Evolutionary conservation across 169 alveolate genomes (phyloP), one percentile per base, ranked within the genome.

Genomic region (Plasmodium coatneyi): DNA sequence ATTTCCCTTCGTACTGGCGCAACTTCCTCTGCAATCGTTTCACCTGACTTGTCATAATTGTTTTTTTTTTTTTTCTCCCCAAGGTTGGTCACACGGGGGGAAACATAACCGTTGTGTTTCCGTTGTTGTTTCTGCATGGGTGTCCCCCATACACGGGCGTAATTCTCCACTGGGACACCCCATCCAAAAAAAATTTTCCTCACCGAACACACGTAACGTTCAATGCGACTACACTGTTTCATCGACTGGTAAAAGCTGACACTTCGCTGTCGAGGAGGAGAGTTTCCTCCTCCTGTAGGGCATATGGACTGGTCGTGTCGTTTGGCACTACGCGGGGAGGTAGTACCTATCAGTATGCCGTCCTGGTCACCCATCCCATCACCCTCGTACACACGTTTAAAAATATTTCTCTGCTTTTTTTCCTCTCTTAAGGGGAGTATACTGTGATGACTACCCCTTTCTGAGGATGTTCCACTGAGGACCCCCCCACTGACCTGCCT

Each of bases 201-300:
- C 4, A 82, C 36, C 36, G 90, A 82, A 56, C 34, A 28, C 14
- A 82, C 71, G 71, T 52, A 82, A 82, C 71, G 32, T 7, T 9
- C 56, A 0, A 82, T 30, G 2, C 34, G 90, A 32, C 41, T 82
- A 56, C 25, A 82, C 41, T 16, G 43, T 25, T 16, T 30, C 43
- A 82, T 52, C 25, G 22, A 12, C 30, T 52, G 19, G 41, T 82
- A 82, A 43, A 56, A 56, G 30, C 19, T 56, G 19, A 9, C 14
- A 30, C 41, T 52, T 3, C 56, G 2, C 0, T 56, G 46, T 3
- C 39, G 22, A 36, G 14, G 52, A 0, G 22, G 32, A 25, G 60
- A 80, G 25, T 14, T 54, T 4, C 25, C 78, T 32, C 16, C 4
- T 28, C 2, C 12, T 19, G 19, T 66, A 5, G 30, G 36, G n/a